Conservation (phyloP, 1,139 yeast genomes). For the Meyerozyma athensensis region DNA sequence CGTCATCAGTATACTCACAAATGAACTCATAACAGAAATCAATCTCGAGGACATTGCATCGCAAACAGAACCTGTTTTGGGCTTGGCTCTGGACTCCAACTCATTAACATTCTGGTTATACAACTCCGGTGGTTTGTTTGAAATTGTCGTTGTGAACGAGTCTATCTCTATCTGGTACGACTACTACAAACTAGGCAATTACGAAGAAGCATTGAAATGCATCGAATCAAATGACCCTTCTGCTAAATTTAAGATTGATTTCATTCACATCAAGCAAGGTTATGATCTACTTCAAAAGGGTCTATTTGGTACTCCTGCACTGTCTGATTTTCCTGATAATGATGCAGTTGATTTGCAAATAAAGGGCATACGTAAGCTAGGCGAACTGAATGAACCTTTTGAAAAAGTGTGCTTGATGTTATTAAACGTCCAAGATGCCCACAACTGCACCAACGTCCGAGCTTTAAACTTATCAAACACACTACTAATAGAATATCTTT, state of each 20-base stretch:
- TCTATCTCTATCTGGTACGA: conserved; percentile 72
- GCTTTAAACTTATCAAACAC: conserved; percentile 19
- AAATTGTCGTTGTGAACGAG: conserved; percentile 68
- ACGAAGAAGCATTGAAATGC: conserved; percentile 61
- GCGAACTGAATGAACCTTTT: conserved; percentile 61
- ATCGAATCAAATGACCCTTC: conserved; percentile 21
- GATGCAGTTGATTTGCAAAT: conserved; percentile 21
- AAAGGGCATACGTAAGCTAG: conserved; percentile 62
- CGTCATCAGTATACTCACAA: conserved; percentile 24
- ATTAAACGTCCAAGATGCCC: conserved; percentile 33
- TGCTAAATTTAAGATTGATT: conserved; percentile 41
- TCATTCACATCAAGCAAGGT: conserved; percentile 62
- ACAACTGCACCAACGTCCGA: conserved; percentile 12
- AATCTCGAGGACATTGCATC: neutral
- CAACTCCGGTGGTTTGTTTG: conserved; percentile 41
- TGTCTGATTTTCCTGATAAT: conserved; percentile 8
- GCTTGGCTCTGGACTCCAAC: conserved; percentile 7
- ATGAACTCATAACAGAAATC: conserved; percentile 1
- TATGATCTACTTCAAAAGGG: conserved; percentile 46
- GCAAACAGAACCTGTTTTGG: neutral
- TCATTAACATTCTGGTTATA: conserved; percentile 21
- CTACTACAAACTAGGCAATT: conserved; percentile 56
- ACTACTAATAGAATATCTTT: conserved; percentile 52
- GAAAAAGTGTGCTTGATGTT: conserved; percentile 67
- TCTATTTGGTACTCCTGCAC: conserved; percentile 28